A percentile compares a stretch with the other conserved stretches of the same genome.
phyloP scores from a whole-genome alignment of 1,139 yeast genomes.

The Suhomyces taliae region DNA sequence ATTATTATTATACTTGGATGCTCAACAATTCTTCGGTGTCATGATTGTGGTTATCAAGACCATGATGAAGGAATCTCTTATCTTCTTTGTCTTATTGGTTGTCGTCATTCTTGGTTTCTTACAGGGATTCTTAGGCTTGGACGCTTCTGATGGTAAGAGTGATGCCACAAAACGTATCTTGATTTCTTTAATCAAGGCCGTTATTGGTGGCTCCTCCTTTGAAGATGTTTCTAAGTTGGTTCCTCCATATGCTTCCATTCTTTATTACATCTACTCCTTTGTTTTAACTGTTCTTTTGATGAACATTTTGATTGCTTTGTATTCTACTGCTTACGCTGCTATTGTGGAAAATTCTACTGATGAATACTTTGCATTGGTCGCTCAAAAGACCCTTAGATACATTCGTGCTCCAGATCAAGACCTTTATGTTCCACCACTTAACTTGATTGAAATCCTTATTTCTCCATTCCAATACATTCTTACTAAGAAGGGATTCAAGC shows the following conservation, averaged over 20 bases:
- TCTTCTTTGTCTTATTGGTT: slow-evolving; percentile 71
- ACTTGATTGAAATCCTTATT: slow-evolving; percentile 62
- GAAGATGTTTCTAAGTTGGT: slow-evolving; percentile 69
- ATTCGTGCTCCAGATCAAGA: slow-evolving; percentile 87
- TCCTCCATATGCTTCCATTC: slow-evolving; percentile 78
- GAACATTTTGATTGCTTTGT: slow-evolving; percentile 81
- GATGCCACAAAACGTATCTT: slow-evolving; percentile 71
- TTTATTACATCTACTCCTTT: slow-evolving; percentile 77
- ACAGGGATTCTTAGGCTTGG: slow-evolving; percentile 85
- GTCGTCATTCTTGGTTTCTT: slow-evolving; percentile 77
- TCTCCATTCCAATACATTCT: slow-evolving; percentile 34
- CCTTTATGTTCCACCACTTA: slow-evolving; percentile 84
- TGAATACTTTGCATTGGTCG: slow-evolving; percentile 81
- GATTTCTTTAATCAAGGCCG: slow-evolving; percentile 65
- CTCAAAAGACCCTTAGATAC: slow-evolving; percentile 79
- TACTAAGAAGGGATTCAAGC: slow-evolving; percentile 27
- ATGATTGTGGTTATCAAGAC: slow-evolving; percentile 83
- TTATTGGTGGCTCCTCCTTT: slow-evolving; percentile 73
- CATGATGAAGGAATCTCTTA: slow-evolving; percentile 81
- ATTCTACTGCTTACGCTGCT: slow-evolving; percentile 78
- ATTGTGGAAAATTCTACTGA: slow-evolving; percentile 82
- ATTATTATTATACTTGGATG: slow-evolving; percentile 71
- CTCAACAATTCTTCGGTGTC: slow-evolving; percentile 81
- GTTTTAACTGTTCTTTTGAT: slow-evolving; percentile 70
- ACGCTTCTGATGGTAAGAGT: slow-evolving; percentile 80